Evolutionary conservation across 148 eudicot genomes (phyloP).

Genomic region (Rhododendron simsii): DNA sequence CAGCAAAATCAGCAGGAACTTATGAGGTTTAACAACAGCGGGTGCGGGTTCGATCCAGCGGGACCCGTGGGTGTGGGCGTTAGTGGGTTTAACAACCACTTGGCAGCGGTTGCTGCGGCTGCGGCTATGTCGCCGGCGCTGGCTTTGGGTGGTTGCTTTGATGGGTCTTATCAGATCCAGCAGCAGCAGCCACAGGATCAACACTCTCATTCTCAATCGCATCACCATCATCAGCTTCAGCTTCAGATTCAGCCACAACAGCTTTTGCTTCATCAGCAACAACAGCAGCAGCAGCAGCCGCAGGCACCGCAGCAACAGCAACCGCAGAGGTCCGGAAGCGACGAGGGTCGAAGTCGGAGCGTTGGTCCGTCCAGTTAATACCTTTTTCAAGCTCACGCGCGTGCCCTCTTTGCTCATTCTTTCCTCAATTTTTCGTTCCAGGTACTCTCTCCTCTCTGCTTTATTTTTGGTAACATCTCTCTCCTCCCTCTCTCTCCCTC

Average conservation of each 20-base stretch:
- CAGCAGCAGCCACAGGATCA: conserved; percentile 29
- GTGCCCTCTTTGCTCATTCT: conserved; percentile 13
- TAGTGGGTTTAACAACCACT: conserved; percentile 24
- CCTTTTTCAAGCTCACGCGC: background rate
- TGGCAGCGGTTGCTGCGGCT: conserved; percentile 14
- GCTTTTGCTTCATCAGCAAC: conserved; percentile 33
- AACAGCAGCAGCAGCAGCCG: conserved; percentile 28
- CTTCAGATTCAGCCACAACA: conserved; percentile 27
- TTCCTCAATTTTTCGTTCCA: conserved; percentile 15
- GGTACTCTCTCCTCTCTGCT: conserved; percentile 13
- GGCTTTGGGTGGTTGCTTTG: conserved; percentile 46
- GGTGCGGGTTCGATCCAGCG: conserved; percentile 28
- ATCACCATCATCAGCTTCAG: conserved; percentile 13
- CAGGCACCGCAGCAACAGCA: conserved; percentile 18
- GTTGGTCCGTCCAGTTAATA: conserved; percentile 32
- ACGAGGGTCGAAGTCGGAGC: conserved; percentile 36
- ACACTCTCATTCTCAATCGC: conserved; percentile 12
- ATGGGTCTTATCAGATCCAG: conserved; percentile 34
- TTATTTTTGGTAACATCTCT: too few relatives aligned
- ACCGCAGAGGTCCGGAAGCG: conserved; percentile 32
- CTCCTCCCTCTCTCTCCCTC: background rate
- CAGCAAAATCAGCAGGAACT: conserved; percentile 26
- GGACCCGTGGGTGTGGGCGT: conserved; percentile 15
- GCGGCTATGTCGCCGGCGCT: conserved; percentile 33
- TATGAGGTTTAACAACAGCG: conserved; percentile 28